phyloP scores from a whole-genome alignment of 208 protist species.

The Leishmania martiniquensis region DNA sequence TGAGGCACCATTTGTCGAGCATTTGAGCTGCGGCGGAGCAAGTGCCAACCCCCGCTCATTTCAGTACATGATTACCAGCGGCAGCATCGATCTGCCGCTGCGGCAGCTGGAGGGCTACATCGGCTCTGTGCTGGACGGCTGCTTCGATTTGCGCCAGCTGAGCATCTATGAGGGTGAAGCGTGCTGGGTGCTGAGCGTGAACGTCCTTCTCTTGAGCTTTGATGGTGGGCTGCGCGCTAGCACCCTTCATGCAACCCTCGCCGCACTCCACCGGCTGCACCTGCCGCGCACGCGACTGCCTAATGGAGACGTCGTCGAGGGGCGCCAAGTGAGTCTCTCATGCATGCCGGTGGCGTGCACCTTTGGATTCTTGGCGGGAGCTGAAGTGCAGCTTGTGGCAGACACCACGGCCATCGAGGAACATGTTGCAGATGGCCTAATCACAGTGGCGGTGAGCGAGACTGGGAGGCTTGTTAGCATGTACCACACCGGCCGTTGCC shows the following conservation, averaged over 20 bases:
- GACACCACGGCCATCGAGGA: constrained; percentile 88
- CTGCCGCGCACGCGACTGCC: constrained; percentile 76
- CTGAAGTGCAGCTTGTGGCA: constrained; percentile 49
- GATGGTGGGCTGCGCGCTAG: constrained; percentile 76
- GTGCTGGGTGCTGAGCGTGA: constrained; percentile 83
- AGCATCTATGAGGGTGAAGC: constrained; percentile 69
- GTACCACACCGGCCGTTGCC: constrained; percentile 50
- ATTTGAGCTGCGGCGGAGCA: constrained; percentile 23
- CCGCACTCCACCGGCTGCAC: constrained; percentile 56
- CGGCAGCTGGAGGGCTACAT: constrained; percentile 81
- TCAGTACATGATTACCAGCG: constrained; percentile 34
- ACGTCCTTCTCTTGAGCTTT: constrained; percentile 65
- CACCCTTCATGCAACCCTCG: constrained; percentile 68
- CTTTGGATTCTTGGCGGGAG: constrained; percentile 36
- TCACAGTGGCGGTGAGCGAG: constrained; percentile 75
- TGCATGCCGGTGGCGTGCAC: constrained; percentile 67
- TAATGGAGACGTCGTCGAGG: constrained; percentile 67
- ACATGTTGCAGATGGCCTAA: constrained; percentile 51
- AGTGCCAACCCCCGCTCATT: constrained; percentile 26
- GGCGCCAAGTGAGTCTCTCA: constrained; percentile 38
- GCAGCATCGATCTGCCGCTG: constrained; percentile 54
- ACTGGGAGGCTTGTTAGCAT: constrained; percentile 50
- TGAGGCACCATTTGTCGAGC: constrained; percentile 64
- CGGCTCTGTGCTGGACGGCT: constrained; percentile 48
- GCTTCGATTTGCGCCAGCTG: constrained; percentile 62